Conservation (phyloP, 371 early-diverging fungal genomes). For the Globomyces sp. region DNA sequence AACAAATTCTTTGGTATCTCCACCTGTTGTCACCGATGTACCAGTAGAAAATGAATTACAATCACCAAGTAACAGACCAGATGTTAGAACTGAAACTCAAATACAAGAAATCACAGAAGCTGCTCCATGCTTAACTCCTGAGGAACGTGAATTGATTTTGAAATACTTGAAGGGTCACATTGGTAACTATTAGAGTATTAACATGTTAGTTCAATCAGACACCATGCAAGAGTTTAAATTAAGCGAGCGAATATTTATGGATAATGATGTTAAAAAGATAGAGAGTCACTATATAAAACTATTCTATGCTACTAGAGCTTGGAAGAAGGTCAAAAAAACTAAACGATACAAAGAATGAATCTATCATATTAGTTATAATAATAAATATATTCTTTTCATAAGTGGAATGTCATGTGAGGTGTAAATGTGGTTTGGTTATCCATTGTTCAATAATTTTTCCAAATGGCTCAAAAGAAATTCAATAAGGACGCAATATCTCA, state of each 20-base stretch:
- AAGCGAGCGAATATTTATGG: conserved; percentile 3
- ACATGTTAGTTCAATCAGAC: neutral
- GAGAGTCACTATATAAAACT: conserved; percentile 12
- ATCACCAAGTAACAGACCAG: conserved; percentile 1
- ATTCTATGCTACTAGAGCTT: conserved; percentile 6
- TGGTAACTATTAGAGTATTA: neutral
- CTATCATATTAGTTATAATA: neutral
- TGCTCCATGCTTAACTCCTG: conserved; percentile 2
- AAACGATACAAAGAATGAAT: conserved; percentile 1
- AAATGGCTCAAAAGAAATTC: conserved; percentile 2
- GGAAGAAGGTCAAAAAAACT: conserved; percentile 18
- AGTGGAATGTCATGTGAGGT: too few species aligned
- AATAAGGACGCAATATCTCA: conserved; percentile 9
- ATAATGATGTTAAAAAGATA: conserved; percentile 12
- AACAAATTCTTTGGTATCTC: neutral
- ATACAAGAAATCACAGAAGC: conserved; percentile 1
- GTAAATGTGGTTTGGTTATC: neutral
- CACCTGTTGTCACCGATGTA: neutral
- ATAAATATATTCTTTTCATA: conserved; percentile 9
- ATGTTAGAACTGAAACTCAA: neutral
- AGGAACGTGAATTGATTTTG: neutral
- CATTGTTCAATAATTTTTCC: neutral
- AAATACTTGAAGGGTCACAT: conserved; percentile 5
- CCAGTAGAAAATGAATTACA: neutral
- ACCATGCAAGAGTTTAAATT: conserved; percentile 5